phyloP scores from a whole-genome alignment of 352 stramenopile genomes.

The Pythium brachiatum region DNA sequence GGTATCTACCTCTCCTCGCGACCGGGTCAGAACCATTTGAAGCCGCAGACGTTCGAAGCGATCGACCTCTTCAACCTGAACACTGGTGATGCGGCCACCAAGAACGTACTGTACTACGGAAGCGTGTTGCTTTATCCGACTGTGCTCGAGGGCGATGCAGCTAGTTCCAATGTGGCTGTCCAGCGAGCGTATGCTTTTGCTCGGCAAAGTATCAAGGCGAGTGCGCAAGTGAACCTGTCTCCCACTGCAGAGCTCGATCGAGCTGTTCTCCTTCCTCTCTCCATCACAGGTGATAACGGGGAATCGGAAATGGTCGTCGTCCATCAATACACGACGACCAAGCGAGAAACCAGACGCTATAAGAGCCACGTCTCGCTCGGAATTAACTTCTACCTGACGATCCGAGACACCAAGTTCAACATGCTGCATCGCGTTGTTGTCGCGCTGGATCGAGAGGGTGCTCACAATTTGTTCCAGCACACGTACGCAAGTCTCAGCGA shows the following conservation, averaged over 20 bases:
- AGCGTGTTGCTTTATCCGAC: slow-evolving; percentile 51
- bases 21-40: slow-evolving; percentile 42
- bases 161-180: slow-evolving; percentile 36
- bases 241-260: slow-evolving; percentile 29
- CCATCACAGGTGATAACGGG: slow-evolving; percentile 68
- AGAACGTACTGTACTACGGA: slow-evolving; percentile 60
- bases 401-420: slow-evolving; percentile 57
- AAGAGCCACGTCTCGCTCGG: slow-evolving; percentile 69
- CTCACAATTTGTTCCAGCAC: slow-evolving; percentile 74
- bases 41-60: slow-evolving; percentile 44
- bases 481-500: slow-evolving; percentile 38
- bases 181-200: slow-evolving; percentile 45
- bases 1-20: slow-evolving; percentile 54
- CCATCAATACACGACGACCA: slow-evolving; percentile 39
- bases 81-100: not conserved
- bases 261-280: slow-evolving; percentile 43
- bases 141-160: slow-evolving; percentile 24
- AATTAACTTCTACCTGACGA: slow-evolving; percentile 64
- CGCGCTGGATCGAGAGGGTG: slow-evolving; percentile 63
- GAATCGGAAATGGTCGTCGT: slow-evolving; percentile 64
- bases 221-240: slow-evolving; percentile 41
- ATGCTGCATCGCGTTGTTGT: slow-evolving; percentile 60
- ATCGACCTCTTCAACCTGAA: slow-evolving; percentile 64
- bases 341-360: slow-evolving; percentile 41
- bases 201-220: slow-evolving; percentile 35